Evolutionary conservation across 2,329 filamentous ascomycete species (phyloP).

Genomic region (Gaeumannomyces sp.): DNA sequence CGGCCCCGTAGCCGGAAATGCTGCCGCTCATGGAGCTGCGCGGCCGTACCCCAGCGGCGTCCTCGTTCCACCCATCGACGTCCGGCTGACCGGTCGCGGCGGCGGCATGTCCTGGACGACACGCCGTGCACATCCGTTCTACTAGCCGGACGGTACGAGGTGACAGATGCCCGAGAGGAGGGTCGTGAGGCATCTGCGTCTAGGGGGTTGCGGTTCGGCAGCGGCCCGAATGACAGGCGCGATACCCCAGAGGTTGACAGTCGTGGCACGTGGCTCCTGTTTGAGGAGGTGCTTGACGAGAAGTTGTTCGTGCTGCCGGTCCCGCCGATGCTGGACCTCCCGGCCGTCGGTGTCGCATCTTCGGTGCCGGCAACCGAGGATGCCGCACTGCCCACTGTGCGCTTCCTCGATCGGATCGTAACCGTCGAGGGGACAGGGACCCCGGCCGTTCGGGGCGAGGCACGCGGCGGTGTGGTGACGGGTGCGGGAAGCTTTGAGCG

Average conservation of each 20-base stretch:
- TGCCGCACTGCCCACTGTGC: slow-evolving; percentile 51
- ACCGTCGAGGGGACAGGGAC: slow-evolving; percentile 47
- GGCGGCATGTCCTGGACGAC: slow-evolving; percentile 36
- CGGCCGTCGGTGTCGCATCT: slow-evolving; percentile 43
- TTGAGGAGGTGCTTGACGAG: slow-evolving; percentile 18
- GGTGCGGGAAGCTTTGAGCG: slow-evolving; percentile 88
- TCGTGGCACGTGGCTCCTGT: slow-evolving; percentile 45
- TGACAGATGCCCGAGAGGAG: slow-evolving; percentile 63
- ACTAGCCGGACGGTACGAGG: slow-evolving; percentile 48
- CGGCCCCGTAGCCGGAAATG: slow-evolving; percentile 44
- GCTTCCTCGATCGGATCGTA: slow-evolving; percentile 64
- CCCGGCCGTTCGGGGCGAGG: slow-evolving; percentile 59
- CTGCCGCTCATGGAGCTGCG: slow-evolving; percentile 65
- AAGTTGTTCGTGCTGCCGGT: slow-evolving; percentile 13
- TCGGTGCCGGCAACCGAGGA: slow-evolving; percentile 44
- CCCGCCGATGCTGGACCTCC: slow-evolving; percentile 18
- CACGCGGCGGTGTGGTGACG: slow-evolving; percentile 67
- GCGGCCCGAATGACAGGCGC: slow-evolving; percentile 56
- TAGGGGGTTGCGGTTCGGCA: slow-evolving; percentile 49
- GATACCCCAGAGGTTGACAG: slow-evolving; percentile 58
- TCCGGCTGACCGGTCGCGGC: slow-evolving; percentile 54
- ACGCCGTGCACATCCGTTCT: slow-evolving; percentile 35
- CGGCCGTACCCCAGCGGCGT: slow-evolving; percentile 62
- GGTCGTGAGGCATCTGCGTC: slow-evolving; percentile 54
- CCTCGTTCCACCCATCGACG: slow-evolving; percentile 62